Conservation (phyloP, 2,329 filamentous ascomycete genomes). For the Aspergillus sergii region DNA sequence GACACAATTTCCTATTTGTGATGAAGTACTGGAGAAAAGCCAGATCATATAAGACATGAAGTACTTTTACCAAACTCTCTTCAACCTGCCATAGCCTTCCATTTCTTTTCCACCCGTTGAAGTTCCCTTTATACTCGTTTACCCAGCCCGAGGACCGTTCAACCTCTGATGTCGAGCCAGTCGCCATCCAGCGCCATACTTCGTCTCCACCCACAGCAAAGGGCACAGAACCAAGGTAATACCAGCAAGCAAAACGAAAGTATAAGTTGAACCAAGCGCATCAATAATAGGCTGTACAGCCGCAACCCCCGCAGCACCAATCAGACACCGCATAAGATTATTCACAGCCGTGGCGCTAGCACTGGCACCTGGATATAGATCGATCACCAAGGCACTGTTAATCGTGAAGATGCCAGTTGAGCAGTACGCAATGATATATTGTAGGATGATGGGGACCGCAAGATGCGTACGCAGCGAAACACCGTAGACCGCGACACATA, state of each 20-base stretch:
- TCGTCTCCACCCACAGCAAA: neutral
- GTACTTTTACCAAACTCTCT: no score
- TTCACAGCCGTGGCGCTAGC: neutral
- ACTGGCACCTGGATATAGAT: neutral
- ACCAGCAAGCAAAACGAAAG: neutral
- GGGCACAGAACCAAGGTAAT: neutral
- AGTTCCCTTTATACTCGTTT: neutral
- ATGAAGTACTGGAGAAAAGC: no score
- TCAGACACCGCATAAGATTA: neutral
- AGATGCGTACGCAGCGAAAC: neutral
- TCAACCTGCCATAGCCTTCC: no score
- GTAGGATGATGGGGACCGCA: neutral
- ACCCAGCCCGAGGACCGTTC: neutral
- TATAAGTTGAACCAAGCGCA: neutral
- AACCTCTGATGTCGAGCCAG: neutral
- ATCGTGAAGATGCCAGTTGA: neutral
- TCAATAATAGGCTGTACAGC: neutral
- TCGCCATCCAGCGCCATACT: neutral
- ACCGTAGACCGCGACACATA: neutral
- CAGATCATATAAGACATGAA: no score
- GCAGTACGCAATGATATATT: neutral
- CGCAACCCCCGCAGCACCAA: neutral
- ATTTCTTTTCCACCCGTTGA: neutral
- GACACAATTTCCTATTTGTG: no score
- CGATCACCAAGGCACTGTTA: neutral